Percentiles rank a stretch among this genome's conserved stretches.
Conservation (phyloP, 106 monocot genomes). For the Apostasia shenzhenica region DNA sequence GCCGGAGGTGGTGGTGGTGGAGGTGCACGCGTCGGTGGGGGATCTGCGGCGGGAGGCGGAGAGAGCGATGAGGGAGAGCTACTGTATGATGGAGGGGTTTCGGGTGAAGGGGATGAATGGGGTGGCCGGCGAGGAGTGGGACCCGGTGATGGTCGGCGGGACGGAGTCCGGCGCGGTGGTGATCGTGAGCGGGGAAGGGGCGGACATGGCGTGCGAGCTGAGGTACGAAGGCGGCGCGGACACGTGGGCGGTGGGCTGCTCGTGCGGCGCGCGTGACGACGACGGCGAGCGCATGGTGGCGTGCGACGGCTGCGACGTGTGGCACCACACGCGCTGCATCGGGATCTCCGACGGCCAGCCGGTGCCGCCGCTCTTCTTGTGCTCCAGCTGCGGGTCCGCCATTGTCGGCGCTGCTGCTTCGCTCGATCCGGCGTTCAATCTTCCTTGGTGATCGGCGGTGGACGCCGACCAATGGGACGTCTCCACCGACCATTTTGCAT, state of each 20-base stretch:
- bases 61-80: conserved; percentile 64
- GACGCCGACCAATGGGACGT: no score
- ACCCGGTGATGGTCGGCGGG: conserved; percentile 68
- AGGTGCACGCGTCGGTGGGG: conserved; percentile 57
- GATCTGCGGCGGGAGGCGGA: conserved; percentile 62
- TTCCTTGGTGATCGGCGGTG: neutral
- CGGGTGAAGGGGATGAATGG: conserved; percentile 29
- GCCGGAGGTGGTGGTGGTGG: conserved; percentile 64
- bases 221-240: conserved; percentile 72
- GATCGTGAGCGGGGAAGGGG: conserved; percentile 49
- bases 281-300: conserved; percentile 99
- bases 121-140: conserved; percentile 57
- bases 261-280: conserved; percentile 81
- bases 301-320: conserved; percentile 82
- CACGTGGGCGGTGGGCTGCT: conserved; percentile 63
- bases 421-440: neutral
- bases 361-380: conserved; percentile 73
- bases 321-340: conserved; percentile 91
- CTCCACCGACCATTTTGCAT: no score
- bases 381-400: conserved; percentile 35
- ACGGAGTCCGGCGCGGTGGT: conserved; percentile 59
- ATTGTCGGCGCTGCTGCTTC: conserved; percentile 14
- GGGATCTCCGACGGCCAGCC: conserved; percentile 61
- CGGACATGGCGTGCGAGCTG: conserved; percentile 19
- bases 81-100: conserved; percentile 57